Conservation (phyloP, 2,329 filamentous ascomycete species). For the Nothomitra cinnamomea region DNA sequence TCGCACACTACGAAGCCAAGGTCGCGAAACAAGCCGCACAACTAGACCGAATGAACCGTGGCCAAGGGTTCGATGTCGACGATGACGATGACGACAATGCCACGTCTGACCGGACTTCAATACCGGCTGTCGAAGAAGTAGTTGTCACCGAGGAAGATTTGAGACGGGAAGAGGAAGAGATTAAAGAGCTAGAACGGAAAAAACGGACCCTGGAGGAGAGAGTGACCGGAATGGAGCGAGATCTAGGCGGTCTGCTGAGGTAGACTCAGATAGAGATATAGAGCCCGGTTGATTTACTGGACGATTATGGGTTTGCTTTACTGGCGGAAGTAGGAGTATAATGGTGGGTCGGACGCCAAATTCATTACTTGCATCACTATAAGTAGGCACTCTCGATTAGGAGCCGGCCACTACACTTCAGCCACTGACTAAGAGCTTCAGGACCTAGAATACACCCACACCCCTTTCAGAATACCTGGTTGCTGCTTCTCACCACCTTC, state of each 20-base stretch:
- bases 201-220: constrained; percentile 45
- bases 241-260: constrained; percentile 43
- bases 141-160: constrained; percentile 27
- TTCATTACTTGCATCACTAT: too few species aligned
- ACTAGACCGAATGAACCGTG: constrained; percentile 52
- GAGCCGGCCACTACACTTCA: too few species aligned
- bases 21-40: constrained; percentile 62
- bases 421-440: too few species aligned
- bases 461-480: too few species aligned
- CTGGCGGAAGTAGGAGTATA: too few species aligned
- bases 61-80: constrained; percentile 37
- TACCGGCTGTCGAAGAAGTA: constrained; percentile 10
- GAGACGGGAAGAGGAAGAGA: constrained; percentile 47
- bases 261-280: constrained; percentile 16
- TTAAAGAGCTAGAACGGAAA: constrained; percentile 43
- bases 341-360: too few species aligned
- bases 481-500: too few species aligned
- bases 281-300: too few species aligned
- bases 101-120: constrained; percentile 3
- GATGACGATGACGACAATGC: constrained; percentile 35
- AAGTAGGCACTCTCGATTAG: too few species aligned
- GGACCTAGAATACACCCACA: too few species aligned
- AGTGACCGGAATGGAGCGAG: constrained; percentile 50
- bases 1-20: constrained; percentile 63
- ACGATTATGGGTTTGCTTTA: too few species aligned